Evolutionary conservation across 306 rosid species (phyloP).

Genomic region (Cyclanthera cordifolia): DNA sequence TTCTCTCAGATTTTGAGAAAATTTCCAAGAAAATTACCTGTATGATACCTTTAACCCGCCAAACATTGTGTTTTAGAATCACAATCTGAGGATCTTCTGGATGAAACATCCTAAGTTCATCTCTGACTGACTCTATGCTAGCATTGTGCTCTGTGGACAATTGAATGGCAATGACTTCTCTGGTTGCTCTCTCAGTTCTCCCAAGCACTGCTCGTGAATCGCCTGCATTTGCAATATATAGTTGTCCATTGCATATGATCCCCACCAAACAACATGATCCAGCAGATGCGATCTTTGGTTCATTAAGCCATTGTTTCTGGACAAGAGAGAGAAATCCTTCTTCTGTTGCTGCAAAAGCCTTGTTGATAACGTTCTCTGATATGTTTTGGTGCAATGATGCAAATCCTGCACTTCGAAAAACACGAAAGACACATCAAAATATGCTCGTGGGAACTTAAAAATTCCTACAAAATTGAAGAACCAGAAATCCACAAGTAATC

Average conservation of each 20-base stretch:
- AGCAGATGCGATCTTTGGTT: slow-evolving; percentile 56
- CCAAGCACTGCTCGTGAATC: slow-evolving; percentile 70
- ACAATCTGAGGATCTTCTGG: slow-evolving; percentile 65
- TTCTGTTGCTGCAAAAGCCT: slow-evolving; percentile 61
- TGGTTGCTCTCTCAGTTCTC: slow-evolving; percentile 47
- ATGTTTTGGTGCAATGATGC: slow-evolving; percentile 43
- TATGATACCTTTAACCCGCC: slow-evolving; percentile 90
- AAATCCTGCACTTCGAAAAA: slow-evolving; percentile 28
- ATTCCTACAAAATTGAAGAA: neutral
- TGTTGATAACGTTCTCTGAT: slow-evolving; percentile 48
- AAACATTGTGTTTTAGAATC: slow-evolving; percentile 47
- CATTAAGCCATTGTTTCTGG: slow-evolving; percentile 49
- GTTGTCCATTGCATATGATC: slow-evolving; percentile 45
- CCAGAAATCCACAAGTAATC: neutral
- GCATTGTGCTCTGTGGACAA: slow-evolving; percentile 75
- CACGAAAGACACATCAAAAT: slow-evolving; percentile 4
- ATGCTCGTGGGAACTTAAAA: neutral
- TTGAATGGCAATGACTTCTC: slow-evolving; percentile 50
- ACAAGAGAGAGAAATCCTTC: slow-evolving; percentile 58
- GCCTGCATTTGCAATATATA: slow-evolving; percentile 65
- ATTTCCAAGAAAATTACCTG: slow-evolving; percentile 32
- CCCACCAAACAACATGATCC: slow-evolving; percentile 81
- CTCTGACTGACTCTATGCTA: slow-evolving; percentile 50
- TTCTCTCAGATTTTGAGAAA: neutral
- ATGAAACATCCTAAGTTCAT: slow-evolving; percentile 43